A percentile compares a stretch with the other conserved stretches of the same genome.
These are phyloP conservation scores for Blastobotrys malaysiensis DNA, from an alignment of 1,139 yeast species.

Conservation along the genomic window DNA sequence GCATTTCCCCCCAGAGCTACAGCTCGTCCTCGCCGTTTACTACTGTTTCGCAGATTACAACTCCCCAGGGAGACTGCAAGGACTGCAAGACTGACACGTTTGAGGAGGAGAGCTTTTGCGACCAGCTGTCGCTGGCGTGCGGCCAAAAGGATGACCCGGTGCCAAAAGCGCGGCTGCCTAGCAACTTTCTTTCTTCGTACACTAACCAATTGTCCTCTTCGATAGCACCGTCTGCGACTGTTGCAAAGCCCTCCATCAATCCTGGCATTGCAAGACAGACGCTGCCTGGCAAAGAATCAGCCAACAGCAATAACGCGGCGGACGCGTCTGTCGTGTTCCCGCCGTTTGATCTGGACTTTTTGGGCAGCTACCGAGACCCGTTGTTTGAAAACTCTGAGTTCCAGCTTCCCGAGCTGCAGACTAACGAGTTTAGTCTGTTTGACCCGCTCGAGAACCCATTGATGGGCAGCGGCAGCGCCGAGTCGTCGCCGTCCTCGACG, in stretches of 20 bases:
- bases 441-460: constrained; percentile 47
- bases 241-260: constrained; percentile 5
- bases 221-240: background rate
- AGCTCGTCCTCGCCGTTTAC: constrained; percentile 7
- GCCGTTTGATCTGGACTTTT: constrained; percentile 25
- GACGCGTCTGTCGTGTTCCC: constrained; percentile 25
- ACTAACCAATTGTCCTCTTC: background rate
- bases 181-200: background rate
- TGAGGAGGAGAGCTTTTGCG: constrained; percentile 49
- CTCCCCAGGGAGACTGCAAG: constrained; percentile 1
- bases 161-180: constrained; percentile 40
- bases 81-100: background rate
- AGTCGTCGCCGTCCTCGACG: constrained; percentile 1
- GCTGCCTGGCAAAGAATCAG: background rate
- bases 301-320: background rate
- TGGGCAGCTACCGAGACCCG: constrained; percentile 29
- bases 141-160: constrained; percentile 60
- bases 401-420: constrained; percentile 32
- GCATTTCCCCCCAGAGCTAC: background rate
- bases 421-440: constrained; percentile 62
- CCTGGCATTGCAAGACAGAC: constrained; percentile 4
- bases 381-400: constrained; percentile 30
- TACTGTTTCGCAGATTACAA: constrained; percentile 7
- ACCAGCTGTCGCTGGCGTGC: constrained; percentile 70
- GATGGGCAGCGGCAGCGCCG: constrained; percentile 7